Evolutionary conservation across 495 filamentous ascomycete genomes (phyloP).

Genomic region (Hypoxylon perforatum): DNA sequence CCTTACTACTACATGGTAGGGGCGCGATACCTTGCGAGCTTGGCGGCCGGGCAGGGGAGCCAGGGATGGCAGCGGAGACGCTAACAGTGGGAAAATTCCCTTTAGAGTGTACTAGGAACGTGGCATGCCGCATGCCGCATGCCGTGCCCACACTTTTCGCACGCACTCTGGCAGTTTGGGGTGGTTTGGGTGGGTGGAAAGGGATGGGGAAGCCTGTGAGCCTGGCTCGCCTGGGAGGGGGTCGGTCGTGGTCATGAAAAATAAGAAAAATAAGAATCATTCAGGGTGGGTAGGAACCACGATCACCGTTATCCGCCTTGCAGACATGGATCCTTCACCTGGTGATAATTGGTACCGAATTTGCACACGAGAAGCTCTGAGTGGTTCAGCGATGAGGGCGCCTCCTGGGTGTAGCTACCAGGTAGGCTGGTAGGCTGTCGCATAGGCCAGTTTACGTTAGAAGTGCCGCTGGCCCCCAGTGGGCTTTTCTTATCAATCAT

Average conservation of each 20-base stretch:
- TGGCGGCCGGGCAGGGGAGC: constrained; percentile 32
- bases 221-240: constrained; percentile 28
- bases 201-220: constrained; percentile 39
- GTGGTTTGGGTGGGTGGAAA: constrained; percentile 17
- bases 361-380: constrained; percentile 16
- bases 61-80: constrained; percentile 33
- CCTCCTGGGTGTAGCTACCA: constrained; percentile 16
- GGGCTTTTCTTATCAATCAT: not conserved
- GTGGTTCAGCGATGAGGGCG: constrained; percentile 18
- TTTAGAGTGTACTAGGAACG: constrained; percentile 42
- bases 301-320: constrained; percentile 42
- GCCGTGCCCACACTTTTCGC: constrained; percentile 36
- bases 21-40: constrained; percentile 27
- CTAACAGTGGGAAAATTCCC: constrained; percentile 40
- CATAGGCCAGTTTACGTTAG: constrained; percentile 27
- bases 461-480: constrained; percentile 29
- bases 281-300: constrained; percentile 20
- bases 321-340: constrained; percentile 29
- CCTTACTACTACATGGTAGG: constrained; percentile 41
- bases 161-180: constrained; percentile 21
- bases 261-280: not conserved
- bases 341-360: constrained; percentile 30
- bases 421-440: too few species aligned
- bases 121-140: constrained; percentile 45
- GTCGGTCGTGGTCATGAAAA: constrained; percentile 8